Conservation (phyloP, 208 protist genomes). For the Crithidia sp. region DNA sequence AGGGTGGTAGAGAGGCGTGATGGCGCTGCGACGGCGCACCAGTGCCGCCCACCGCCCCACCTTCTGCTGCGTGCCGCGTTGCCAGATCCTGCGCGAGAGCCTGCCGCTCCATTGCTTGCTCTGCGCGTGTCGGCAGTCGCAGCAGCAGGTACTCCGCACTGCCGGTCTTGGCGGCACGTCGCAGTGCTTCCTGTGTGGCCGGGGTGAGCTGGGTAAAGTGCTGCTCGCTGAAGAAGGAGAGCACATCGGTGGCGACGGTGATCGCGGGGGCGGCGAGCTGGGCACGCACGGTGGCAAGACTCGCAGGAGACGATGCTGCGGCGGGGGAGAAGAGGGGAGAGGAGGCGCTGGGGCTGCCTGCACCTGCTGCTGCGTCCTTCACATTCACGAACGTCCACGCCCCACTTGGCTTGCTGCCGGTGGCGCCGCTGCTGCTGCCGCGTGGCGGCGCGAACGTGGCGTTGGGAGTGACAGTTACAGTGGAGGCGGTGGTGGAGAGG, state of each 20-base stretch:
- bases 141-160: constrained; percentile 25
- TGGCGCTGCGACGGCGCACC: not conserved
- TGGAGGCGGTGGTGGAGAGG: too few species aligned
- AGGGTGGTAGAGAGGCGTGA: not conserved
- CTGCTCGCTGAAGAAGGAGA: constrained; percentile 17
- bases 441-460: not conserved
- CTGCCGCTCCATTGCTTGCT: constrained; percentile 20
- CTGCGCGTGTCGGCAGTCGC: constrained; percentile 16
- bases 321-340: not conserved
- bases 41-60: not conserved
- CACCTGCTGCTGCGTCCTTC: too few species aligned
- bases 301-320: not conserved
- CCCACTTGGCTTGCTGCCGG: too few species aligned
- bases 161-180: constrained; percentile 14
- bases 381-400: too few species aligned
- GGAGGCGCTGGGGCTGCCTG: not conserved
- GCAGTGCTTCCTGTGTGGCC: constrained; percentile 19
- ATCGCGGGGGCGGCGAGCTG: constrained; percentile 13
- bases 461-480: not conserved
- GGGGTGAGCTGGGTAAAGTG: constrained; percentile 19
- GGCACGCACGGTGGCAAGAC: not conserved
- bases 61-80: not conserved
- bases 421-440: too few species aligned
- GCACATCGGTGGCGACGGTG: constrained; percentile 3
- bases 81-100: not conserved